Base-by-base conservation (phyloP, 257 asterid genomes). In the Coffea canephora region DNA sequence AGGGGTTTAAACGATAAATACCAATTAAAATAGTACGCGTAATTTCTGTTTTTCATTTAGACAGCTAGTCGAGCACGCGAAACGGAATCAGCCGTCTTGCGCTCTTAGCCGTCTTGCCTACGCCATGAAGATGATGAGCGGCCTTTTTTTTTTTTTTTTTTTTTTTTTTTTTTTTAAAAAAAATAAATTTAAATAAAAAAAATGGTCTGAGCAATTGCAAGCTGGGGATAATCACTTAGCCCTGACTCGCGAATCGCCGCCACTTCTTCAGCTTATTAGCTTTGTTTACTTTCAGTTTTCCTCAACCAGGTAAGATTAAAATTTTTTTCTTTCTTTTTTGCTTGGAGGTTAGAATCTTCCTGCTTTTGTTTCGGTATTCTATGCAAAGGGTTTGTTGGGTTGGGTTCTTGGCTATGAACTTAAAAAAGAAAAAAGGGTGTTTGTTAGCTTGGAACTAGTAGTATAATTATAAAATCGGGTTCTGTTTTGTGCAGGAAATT, bases 41-140 rank as follows among this genome's bases (percentile, higher is more conserved):
- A 39, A 2, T 39, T 39, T 39, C 43, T 39, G 43, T 39, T 39
- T 39, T 39, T 39, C 43, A 31, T n/a, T 31, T 31, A 31, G 31
- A 31, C 31, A 31, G 1, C 31, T 4, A 39, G 43, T 39, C 4
- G 43, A 39, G 43, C 4, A 39, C 4, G 43, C 43, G 43, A 5
- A 10, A 73, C 14, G 57, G 48, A 49, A 77, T 76, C 75, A 7
- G 41, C 13, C 4, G 1, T 41, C 18, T 72, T 62, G 19, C 78
- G 57, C 0, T 13, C 71, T 34, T 57, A 73, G 80, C 80, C 75
- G 80, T 13, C n/a, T 69, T 16, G 13, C 18, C 80, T 43, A 81
- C 65, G 80, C 21, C 54, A 80, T 68, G 72, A 80, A 39, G 68
- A 43, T 64, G 65, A 76, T 15, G 0, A 46, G 57, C 64, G 5